phyloP scores from a whole-genome alignment of 306 rosid genomes.

The Lathyrus oleraceus region DNA sequence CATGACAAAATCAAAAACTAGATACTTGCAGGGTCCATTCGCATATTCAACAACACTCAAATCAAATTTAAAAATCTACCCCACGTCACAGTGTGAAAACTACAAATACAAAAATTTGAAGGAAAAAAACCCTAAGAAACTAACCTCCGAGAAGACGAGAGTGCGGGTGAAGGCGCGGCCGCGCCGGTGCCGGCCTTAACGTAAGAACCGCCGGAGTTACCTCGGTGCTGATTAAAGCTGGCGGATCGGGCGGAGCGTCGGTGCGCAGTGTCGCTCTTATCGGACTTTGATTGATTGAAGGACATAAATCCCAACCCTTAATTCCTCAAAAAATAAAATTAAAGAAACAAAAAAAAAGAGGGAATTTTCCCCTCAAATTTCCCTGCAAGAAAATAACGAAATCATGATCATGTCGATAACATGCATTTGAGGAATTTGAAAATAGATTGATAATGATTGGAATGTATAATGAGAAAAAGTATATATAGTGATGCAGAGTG shows the following conservation, averaged over 20 bases:
- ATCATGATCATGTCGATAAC: constrained; percentile 17
- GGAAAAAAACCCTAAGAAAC: constrained; percentile 23
- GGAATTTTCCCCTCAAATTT: constrained; percentile 31
- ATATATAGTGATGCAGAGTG: background rate
- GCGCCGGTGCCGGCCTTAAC: constrained; percentile 68
- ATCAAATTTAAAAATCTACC: background rate
- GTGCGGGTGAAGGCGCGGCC: constrained; percentile 69
- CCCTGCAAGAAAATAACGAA: constrained; percentile 58
- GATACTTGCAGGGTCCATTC: no score
- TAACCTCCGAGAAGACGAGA: constrained; percentile 61
- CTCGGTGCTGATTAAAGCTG: constrained; percentile 78
- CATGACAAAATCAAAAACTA: no score
- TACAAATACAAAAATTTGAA: background rate
- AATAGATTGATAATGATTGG: background rate
- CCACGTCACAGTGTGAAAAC: background rate
- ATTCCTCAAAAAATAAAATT: constrained; percentile 47
- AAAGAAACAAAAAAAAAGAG: background rate
- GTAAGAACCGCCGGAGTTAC: constrained; percentile 58
- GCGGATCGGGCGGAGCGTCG: constrained; percentile 74
- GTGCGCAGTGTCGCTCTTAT: constrained; percentile 70
- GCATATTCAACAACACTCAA: no score
- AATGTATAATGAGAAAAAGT: background rate
- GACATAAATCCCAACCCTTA: constrained; percentile 89
- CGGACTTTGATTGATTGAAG: constrained; percentile 94
- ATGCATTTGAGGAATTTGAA: background rate